These are phyloP conservation scores for Pterocarpus santalinus DNA, from an alignment of 306 rosid genomes.

Conservation along the genomic window DNA sequence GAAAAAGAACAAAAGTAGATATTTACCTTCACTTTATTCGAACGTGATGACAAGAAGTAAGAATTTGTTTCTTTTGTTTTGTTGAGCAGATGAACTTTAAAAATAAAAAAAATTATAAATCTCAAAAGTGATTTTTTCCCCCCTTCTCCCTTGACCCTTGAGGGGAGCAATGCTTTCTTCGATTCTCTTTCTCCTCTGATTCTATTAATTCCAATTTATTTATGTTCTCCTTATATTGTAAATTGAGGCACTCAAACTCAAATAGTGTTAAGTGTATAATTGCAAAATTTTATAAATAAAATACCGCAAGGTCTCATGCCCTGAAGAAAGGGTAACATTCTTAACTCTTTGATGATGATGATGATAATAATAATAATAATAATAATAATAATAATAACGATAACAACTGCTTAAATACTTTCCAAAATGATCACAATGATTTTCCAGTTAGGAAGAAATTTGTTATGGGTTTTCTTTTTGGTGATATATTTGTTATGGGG, in stretches of 20 bases:
- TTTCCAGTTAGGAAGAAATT: neutral
- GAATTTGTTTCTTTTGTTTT: constrained; percentile 8
- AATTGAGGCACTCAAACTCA: neutral
- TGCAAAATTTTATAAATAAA: neutral
- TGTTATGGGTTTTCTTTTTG: neutral
- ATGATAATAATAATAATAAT: too few relatives aligned
- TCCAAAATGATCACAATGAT: neutral
- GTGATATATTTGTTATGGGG: neutral
- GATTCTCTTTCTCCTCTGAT: too few relatives aligned
- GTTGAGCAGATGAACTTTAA: neutral
- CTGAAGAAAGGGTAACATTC: neutral
- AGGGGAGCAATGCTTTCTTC: too few relatives aligned
- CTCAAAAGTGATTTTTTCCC: too few relatives aligned
- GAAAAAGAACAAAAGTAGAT: constrained; percentile 38
- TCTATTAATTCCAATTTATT: too few relatives aligned
- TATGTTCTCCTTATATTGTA: too few relatives aligned
- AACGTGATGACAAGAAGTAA: constrained; percentile 15
- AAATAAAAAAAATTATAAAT: too few relatives aligned
- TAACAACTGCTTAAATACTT: neutral
- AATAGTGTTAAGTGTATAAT: neutral
- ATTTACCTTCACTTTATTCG: constrained; percentile 41
- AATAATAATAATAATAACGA: neutral
- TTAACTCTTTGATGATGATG: too few relatives aligned
- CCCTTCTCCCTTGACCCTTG: too few relatives aligned
- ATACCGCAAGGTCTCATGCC: neutral